phyloP scores from a whole-genome alignment of 345 rosid species.

The Lumnitzera littorea region DNA sequence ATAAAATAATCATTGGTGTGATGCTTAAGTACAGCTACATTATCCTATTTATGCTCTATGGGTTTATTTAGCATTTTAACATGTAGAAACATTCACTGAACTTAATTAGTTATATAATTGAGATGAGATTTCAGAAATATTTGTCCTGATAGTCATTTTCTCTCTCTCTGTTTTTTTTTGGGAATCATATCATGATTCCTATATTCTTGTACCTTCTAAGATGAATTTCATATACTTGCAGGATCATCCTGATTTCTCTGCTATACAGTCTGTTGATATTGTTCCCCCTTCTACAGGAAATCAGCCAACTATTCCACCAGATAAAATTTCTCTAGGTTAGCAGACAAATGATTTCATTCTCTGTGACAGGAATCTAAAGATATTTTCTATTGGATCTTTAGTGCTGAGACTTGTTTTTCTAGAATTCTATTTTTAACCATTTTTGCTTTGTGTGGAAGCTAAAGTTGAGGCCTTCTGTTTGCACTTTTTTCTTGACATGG shows the following conservation, averaged over 20 bases:
- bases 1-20: too few relatives aligned
- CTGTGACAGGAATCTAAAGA: neutral
- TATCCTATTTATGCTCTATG: too few relatives aligned
- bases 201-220: neutral
- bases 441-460: too few relatives aligned
- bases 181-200: neutral
- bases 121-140: neutral
- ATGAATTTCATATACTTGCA: neutral
- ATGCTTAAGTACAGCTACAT: too few relatives aligned
- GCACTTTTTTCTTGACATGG: too few relatives aligned
- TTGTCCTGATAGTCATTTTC: neutral
- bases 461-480: too few relatives aligned
- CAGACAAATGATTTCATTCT: neutral
- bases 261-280: neutral
- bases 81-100: too few relatives aligned
- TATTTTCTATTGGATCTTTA: neutral
- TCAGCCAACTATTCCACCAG: neutral
- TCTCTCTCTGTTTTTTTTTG: too few relatives aligned
- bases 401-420: too few relatives aligned
- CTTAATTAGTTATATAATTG: neutral
- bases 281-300: neutral
- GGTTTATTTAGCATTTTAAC: too few relatives aligned
- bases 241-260: slow-evolving; percentile 5
- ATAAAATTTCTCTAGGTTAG: slow-evolving; percentile 2
- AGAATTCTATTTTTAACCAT: too few relatives aligned